phyloP scores from a whole-genome alignment of 768 basidiomycete species.

The Lepiota brunneoincarnata region DNA sequence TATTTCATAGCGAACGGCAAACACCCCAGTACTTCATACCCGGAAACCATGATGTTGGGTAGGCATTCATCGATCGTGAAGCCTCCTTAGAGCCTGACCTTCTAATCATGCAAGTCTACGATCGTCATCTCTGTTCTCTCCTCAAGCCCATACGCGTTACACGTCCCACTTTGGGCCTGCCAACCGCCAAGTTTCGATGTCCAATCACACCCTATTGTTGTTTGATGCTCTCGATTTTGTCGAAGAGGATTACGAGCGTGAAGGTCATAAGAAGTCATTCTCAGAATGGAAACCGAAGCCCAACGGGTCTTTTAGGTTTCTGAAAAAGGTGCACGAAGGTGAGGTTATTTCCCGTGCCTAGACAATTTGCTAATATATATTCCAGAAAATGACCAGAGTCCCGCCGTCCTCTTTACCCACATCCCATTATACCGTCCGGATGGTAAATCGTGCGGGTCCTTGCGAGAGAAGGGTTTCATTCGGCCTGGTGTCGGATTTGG shows the following conservation, averaged over 20 bases:
- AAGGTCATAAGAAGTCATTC: conserved; percentile 35
- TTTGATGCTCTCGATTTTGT: conserved; percentile 72
- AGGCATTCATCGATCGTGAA: conserved; percentile 14
- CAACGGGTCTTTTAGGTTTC: conserved; percentile 53
- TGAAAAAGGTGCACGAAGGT: conserved; percentile 41
- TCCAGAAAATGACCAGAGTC: conserved; percentile 33
- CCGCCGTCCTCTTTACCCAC: conserved; percentile 77
- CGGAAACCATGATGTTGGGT: conserved; percentile 92
- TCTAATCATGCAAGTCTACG: conserved; percentile 43
- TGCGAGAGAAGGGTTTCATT: conserved; percentile 74
- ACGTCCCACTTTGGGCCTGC: conserved; percentile 72
- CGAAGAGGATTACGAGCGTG: conserved; percentile 66
- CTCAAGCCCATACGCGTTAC: conserved; percentile 55
- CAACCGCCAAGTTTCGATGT: conserved; percentile 60
- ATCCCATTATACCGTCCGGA: conserved; percentile 83
- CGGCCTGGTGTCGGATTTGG: conserved; percentile 72
- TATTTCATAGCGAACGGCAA: conserved; percentile 51
- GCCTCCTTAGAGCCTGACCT: conserved; percentile 16
- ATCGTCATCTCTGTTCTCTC: conserved; percentile 40
- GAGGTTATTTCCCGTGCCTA: conserved; percentile 7
- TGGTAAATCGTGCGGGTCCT: conserved; percentile 67
- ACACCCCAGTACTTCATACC: conserved; percentile 71
- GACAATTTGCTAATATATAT: conserved; percentile 5
- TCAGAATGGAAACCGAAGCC: conserved; percentile 45
- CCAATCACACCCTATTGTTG: conserved; percentile 71